Evolutionary conservation across 1,284 basidiomycete genomes (phyloP), one percentile per base, ranked within the genome.

Genomic region (Melampsora americana): DNA sequence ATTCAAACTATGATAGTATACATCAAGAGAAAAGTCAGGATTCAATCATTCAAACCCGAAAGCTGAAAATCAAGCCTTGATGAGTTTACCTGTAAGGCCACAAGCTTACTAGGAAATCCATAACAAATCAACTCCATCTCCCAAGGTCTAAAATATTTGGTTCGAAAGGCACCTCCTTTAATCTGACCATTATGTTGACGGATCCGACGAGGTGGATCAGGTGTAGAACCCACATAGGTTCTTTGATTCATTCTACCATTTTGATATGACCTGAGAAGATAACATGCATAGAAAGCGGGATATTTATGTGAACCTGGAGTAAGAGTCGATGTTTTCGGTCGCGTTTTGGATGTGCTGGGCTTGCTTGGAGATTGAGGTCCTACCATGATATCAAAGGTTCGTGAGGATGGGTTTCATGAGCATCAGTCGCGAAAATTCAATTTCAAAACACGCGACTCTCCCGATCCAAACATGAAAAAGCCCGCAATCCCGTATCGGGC

Each of bases 101-200:
- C 53, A 16, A 75, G 42, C 66, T 75, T 75, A 39, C 66, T 68
- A 5, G 65, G 73, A 62, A 75, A 75, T 67, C 66, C 59, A 62
- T 75, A 75, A 61, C 65, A 67, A 50, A 68, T 68, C 14, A 75
- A 39, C 60, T 75, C 66, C 73, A 75, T 75, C 30, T 68, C 66
- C 73, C 73, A 75, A 48, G 73, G 73, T 68, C 73, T 68, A 60
- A 56, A 75, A 46, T 46, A 62, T 68, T 75, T 75, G 11, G 73
- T 75, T 11, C 73, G 53, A 59, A 60, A 39, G 4, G 73, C 73
- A 11, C 73, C 73, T 18, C 73, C 73, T 65, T 75, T 75, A 23
- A 75, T 32, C 30, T 68, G 32, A 60, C 73, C 73, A 68, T 75
- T 75, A 46, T 75, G 73, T 44, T 75, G 73, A 30, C 73, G 53